Base-by-base conservation (phyloP, 2,329 filamentous ascomycete species). In the Acarospora socialis region DNA sequence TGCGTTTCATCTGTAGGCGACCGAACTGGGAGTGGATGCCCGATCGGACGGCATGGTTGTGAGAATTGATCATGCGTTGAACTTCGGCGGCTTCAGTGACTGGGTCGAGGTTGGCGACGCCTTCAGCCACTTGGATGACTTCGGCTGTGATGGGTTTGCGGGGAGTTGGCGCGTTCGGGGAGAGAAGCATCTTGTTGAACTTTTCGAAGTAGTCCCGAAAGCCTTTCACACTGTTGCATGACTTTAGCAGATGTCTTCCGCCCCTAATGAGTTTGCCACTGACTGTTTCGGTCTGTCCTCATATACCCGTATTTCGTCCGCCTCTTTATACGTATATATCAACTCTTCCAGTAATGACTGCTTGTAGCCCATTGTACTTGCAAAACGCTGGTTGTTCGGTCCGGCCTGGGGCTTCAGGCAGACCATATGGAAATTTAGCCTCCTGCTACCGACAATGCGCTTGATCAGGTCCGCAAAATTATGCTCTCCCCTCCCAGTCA, bases 341-440 rank as follows among this genome's bases (percentile, higher is more conserved):
- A 95, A 60, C 15, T 79, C 70, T 40, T 73, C 68, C 17, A 98
- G 69, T 46, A 94, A 82, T 22, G 73, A 64, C 51, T 93, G 81
- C 61, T 98, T 98, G 66, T 93, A 98, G 16, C 72, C 61, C 76
- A 94, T 90, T 3, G 90, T 98, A 47, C 66, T 82, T 31, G 61
- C 53, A 51, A 95, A 92, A 13, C 66, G 69, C 55, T 93, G 75
- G 43, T 78, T 80, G 36, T 72, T 73, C 2, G 87, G 90, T 4
- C 83, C 80, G 38, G 79, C 77, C 36, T 73, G 68, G 2, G 90
- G 90, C 58, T 95, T 95, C 37, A 98, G 65, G 30, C 78, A 77
- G 29, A 92, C 63, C 61, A 95, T 73, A 54, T 95, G 82, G 50
- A 95, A 94, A 2, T 83, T 70, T 12, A 98, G 68, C 3, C 72